These are phyloP conservation scores for Globisporangium perplexum DNA, from an alignment of 352 stramenopile species.

Conservation along the genomic window DNA sequence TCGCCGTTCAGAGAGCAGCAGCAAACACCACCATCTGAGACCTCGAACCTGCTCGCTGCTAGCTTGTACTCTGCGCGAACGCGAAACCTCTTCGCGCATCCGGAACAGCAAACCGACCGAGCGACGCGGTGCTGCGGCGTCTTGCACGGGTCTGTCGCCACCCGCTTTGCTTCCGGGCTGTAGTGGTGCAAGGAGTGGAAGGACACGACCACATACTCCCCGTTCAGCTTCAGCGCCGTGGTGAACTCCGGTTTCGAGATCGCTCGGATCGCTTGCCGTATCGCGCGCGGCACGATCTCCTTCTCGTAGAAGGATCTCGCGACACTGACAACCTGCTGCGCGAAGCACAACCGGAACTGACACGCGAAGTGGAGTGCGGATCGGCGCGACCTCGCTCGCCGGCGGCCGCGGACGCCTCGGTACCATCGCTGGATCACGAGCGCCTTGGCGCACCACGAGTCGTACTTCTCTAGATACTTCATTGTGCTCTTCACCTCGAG, in stretches of 20 bases:
- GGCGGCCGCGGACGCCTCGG: slow-evolving; percentile 35
- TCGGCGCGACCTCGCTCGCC: slow-evolving; percentile 17
- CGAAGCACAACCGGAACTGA: slow-evolving; percentile 25
- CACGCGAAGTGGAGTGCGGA: slow-evolving; percentile 27
- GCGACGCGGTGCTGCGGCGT: neutral
- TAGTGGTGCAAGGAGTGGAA: slow-evolving; percentile 41
- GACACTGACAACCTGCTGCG: slow-evolving; percentile 16
- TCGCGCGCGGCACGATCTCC: slow-evolving; percentile 19
- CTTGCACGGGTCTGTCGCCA: neutral
- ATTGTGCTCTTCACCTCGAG: slow-evolving; percentile 54
- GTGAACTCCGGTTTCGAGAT: slow-evolving; percentile 40
- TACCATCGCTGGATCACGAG: slow-evolving; percentile 56
- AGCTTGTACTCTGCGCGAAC: slow-evolving; percentile 27
- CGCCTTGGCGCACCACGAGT: slow-evolving; percentile 46
- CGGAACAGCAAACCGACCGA: slow-evolving; percentile 29
- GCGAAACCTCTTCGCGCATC: slow-evolving; percentile 44
- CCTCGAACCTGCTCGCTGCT: slow-evolving; percentile 18
- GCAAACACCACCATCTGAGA: slow-evolving; percentile 31
- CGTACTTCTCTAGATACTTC: slow-evolving; percentile 59
- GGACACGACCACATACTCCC: slow-evolving; percentile 49
- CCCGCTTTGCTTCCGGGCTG: neutral
- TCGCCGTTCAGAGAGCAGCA: slow-evolving; percentile 35
- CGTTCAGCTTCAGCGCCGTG: slow-evolving; percentile 42
- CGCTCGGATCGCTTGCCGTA: slow-evolving; percentile 22
- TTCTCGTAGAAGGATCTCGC: slow-evolving; percentile 29